These are phyloP conservation scores for Deakozyma indianensis DNA, from an alignment of 805 yeast species.

Conservation along the genomic window DNA sequence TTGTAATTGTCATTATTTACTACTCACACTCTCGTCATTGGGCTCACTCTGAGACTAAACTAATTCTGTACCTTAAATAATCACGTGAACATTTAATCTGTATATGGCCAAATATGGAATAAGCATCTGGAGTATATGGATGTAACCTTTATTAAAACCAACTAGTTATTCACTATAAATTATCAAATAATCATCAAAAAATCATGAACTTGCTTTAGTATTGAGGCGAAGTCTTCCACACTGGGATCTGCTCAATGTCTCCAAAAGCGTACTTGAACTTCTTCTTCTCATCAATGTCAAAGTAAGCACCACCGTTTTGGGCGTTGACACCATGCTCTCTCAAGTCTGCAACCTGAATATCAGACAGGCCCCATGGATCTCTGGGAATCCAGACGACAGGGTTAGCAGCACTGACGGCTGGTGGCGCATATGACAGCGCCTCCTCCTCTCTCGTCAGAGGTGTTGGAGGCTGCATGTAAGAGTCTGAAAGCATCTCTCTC, in stretches of 20 bases:
- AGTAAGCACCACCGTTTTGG: conserved; percentile 52
- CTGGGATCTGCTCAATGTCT: conserved; percentile 9
- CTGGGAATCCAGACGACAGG: conserved; percentile 88
- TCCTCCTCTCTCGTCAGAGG: conserved; percentile 27
- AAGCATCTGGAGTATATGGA: no score
- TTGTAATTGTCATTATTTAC: no score
- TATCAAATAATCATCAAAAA: not conserved
- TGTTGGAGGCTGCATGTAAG: conserved; percentile 17
- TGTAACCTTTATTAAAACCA: no score
- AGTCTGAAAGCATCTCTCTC: conserved; percentile 14
- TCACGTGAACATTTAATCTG: no score
- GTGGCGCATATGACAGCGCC: conserved; percentile 60
- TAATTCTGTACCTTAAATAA: no score
- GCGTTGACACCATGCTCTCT: conserved; percentile 38
- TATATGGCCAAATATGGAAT: no score
- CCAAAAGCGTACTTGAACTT: conserved; percentile 29
- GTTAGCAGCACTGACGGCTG: conserved; percentile 52
- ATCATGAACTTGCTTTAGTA: no score
- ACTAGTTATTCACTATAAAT: no score
- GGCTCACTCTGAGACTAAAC: no score
- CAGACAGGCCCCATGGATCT: conserved; percentile 76
- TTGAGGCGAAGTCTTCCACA: conserved; percentile 10
- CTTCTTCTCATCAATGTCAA: conserved; percentile 24
- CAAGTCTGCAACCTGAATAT: conserved; percentile 40
- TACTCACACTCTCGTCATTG: no score